Evolutionary conservation across 805 yeast species (phyloP), one percentile per base, ranked within the genome.

Genomic region (Candida wancherniae): DNA sequence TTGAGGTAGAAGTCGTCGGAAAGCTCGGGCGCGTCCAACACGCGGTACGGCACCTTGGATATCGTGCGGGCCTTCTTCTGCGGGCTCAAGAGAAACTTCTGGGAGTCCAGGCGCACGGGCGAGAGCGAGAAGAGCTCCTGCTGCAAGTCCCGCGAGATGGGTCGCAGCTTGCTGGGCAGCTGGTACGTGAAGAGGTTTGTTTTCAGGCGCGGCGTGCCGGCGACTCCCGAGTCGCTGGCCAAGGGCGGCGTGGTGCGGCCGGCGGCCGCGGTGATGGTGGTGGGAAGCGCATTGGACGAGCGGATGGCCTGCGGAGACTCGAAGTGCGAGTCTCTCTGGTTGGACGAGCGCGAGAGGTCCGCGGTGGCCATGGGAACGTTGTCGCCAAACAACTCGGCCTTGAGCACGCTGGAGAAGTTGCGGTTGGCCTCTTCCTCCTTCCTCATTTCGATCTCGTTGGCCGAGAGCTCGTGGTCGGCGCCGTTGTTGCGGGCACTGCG

Each of bases 1-100:
- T 92, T 92, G 29, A 87, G 69, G 53, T 90, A 90, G 51, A 88
- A 90, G 53, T 90, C 97, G 54, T 92, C 97, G 5, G 86, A 86
- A 14, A 92, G 64, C 28, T 86, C 95, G 0, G 97, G 98, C 0
- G 98, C 98, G 60, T 90, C 98, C 25, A 90, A 69, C 4, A 90
- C 97, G 34, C 95, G 70, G 50, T 82, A 87, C 0, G 98, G 97
- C 1, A 87, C 84, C 50, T 83, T 84, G 3, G 92, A 69, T 13
- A 92, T 84, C 18, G 74, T 71, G 26, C 98, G 63, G 2, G 82
- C 75, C 48, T 77, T 81, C 57, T 80, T 85, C 35, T 82, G 80
- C 0, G 97, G 97, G 2, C 90, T 80, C 29, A 88, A 59, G 25
- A 92, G 63, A 15, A 88, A 58, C 45, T 75, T 72, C 47, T 88